Evolutionary conservation across 1,284 basidiomycete species (phyloP), one percentile per base, ranked within the genome.

Genomic region (Mycena sp.): DNA sequence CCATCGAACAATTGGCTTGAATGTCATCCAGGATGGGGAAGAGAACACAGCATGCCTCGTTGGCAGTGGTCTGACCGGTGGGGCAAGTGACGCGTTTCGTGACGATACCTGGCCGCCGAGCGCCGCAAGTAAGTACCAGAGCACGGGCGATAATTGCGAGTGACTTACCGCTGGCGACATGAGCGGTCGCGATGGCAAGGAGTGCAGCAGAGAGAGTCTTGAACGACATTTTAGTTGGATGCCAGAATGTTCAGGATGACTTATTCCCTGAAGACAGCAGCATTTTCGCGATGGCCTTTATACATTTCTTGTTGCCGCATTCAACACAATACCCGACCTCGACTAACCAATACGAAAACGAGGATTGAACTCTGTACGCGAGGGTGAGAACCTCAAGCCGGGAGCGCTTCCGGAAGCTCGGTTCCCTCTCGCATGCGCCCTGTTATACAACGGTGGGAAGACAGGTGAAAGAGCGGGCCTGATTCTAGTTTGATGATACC

Each of bases 21-120:
- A 71, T 41, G 52, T 68, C 63, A 21, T 70, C 69, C 23, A 68
- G 50, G 41, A 70, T 57, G 14, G 67, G 52, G 58, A 69, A 67
- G 43, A 72, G 64, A 19, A 49, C 65, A 53, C 69, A 70, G 49
- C 70, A 71, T 23, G 68, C 50, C 11, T 41, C n/a, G 49, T 35
- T 60, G 7, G 63, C 63, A 35, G 63, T 60, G 41, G 65, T 57
- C 17, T 61, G 55, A 26, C 68, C 68, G 32, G 60, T 57, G n/a
- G 68, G 55, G 54, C 68, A 69, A n/a, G 59, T 58, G 37, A 68
- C 68, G 12, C 63, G 66, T 44, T 61, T 69, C 32, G 51, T 35
- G 6, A 50, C 29, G 12, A 23, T 5, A 50, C 48, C 48, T 50
- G 16, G 48, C 29, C 6, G 11, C 4, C 6, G 12, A 26, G 25